phyloP scores from a whole-genome alignment of 1,139 yeast genomes.

The Yarrowia galli region DNA sequence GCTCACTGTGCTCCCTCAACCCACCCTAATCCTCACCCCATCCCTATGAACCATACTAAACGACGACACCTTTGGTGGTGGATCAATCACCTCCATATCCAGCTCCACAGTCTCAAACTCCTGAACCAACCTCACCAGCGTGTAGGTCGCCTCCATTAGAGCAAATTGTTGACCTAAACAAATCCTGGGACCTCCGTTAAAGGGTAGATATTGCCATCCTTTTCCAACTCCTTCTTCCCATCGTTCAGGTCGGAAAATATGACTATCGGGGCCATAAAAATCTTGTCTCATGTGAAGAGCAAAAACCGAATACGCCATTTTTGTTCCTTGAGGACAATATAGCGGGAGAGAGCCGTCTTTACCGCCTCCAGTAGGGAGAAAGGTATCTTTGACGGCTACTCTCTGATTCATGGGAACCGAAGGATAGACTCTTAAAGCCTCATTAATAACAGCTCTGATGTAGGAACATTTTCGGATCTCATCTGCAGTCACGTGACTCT shows the following conservation, averaged over 20 bases:
- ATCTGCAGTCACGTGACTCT: slow-evolving; percentile 54
- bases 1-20: too few species aligned
- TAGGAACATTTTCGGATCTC: slow-evolving; percentile 59
- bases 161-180: slow-evolving; percentile 69
- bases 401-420: slow-evolving; percentile 63
- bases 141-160: slow-evolving; percentile 62
- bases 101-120: slow-evolving; percentile 39
- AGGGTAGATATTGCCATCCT: slow-evolving; percentile 61
- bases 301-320: slow-evolving; percentile 57
- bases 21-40: slow-evolving; percentile 4
- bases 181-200: slow-evolving; percentile 68
- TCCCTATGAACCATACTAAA: slow-evolving; percentile 26
- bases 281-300: slow-evolving; percentile 57
- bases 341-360: slow-evolving; percentile 55
- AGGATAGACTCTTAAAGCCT: slow-evolving; percentile 62
- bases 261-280: slow-evolving; percentile 60
- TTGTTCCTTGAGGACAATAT: slow-evolving; percentile 58
- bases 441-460: slow-evolving; percentile 59
- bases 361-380: slow-evolving; percentile 64
- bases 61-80: neutral
- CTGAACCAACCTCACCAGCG: slow-evolving; percentile 56
- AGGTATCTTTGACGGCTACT: slow-evolving; percentile 56
- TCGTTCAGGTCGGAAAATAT: slow-evolving; percentile 60
- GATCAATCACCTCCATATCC: slow-evolving; percentile 5
- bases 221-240: slow-evolving; percentile 51